Evolutionary conservation across 148 eudicot species (phyloP), one percentile per base, ranked within the genome.

Genomic region (Diospyros lotus): DNA sequence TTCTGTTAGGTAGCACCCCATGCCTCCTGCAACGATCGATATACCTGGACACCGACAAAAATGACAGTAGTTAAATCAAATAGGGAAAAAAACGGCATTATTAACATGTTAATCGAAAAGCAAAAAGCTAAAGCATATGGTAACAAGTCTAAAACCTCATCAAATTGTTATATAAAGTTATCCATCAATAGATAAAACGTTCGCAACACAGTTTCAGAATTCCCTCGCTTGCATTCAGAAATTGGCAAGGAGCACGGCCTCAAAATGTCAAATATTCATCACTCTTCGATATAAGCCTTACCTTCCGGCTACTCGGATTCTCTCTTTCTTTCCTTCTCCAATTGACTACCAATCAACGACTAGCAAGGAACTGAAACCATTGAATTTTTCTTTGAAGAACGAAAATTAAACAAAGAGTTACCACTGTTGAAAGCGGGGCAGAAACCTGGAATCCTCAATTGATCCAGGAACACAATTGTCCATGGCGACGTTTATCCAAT

Each of bases 1-100:
- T 77, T 76, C 67, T 73, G 75, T 84, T 87, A 18, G 89, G 87
- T 48, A n/a, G 71, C 51, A 79, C 71, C 9, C 77, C 85, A 58
- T 78, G 78, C 72, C 66, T 69, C 74, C 69, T 74, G 71, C 84
- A 87, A 71, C 77, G 81, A 78, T 78, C 79, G 58, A 75, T 64
- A 71, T 87, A 87, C 89, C 89, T 87, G 74, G 59, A 82, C 0
- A 79, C 45, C 54, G n/a, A 56, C 15, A 44, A 64, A 58, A 77
- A 74, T 13, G 42, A 12, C 17, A 44, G 6, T 43, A 6, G 12
- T 44, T 41, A 52, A 42, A 54, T 17, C 14, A 7, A 6, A 42
- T 15, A 12, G 7, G 51, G 1, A 52, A 63, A 73, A 11, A 55
- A 40, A 28, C 0, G 28, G 28, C 28, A 28, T 28, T 28, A 28